Evolutionary conservation across 129 eudicot genomes (phyloP), one percentile per base, ranked within the genome.

Genomic region (Lactuca sativa): DNA sequence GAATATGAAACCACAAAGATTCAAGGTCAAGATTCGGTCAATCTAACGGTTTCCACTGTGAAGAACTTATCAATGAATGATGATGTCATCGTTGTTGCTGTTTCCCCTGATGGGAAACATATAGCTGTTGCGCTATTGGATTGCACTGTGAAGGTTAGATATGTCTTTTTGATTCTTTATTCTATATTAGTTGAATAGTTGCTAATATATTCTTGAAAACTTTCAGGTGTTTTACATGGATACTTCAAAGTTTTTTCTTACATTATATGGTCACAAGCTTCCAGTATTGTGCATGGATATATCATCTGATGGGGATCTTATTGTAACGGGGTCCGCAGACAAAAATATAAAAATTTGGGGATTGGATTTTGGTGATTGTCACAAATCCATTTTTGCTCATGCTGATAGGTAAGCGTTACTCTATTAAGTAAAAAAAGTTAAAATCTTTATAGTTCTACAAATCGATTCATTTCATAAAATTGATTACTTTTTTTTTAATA

Each of bases 281-380:
- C 99, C 99, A 8, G 97, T 90, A 32, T 78, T 87, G 56, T 95
- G 97, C 63, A 90, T 95, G 97, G 99, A 95, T 76, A 83, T 90
- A 41, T 90, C 99, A 41, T 85, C 99, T 44, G 99, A 95, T 66
- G 99, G 96, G 62, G 97, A 90, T 80, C 81, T 95, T 78, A 56
- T 95, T 66, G 99, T 90, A 69, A 95, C 83, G 56, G 99, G 99
- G 60, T 95, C 99, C 21, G 90, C 95, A 3, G 99, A 95, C 84
- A 95, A 95, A 78, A 95, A 95, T 71, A 30, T 95, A 66, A 95
- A 87, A 81, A 95, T 95, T 49, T 95, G 97, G 97, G 99, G 99
- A 66, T 72, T 95, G 84, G 99, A 90, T 78, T 95, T 95, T 52
- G 99, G 99, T 55, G 96, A 95, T 60, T 90, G 97, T 77, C 99